phyloP scores from a whole-genome alignment of 2,329 filamentous ascomycete genomes.

The Fusarium fracticaudum region DNA sequence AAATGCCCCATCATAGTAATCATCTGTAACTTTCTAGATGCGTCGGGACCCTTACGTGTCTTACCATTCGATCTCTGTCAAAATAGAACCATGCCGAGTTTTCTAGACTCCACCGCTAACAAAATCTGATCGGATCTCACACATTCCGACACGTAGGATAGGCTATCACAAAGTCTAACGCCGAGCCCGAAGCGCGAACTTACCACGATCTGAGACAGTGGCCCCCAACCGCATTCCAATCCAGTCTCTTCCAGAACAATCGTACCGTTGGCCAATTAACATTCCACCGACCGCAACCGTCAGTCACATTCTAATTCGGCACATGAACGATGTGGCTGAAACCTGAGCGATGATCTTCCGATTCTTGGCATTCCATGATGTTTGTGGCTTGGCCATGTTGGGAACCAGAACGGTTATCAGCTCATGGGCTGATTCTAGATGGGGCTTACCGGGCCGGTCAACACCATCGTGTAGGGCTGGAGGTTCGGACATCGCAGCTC shows the following conservation, averaged over 20 bases:
- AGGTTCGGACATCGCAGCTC: accelerated
- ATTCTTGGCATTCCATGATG: constrained; percentile 1
- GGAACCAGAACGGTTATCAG: background rate
- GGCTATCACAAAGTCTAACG: background rate
- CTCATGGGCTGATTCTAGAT: background rate
- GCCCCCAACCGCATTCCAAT: background rate
- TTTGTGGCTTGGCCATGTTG: background rate
- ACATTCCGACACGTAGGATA: background rate
- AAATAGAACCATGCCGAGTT: background rate
- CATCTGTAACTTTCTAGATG: background rate
- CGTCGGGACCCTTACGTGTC: background rate
- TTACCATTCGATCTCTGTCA: accelerated
- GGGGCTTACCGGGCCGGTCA: background rate
- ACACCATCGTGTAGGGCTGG: no score
- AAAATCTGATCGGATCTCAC: background rate
- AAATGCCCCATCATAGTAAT: accelerated
- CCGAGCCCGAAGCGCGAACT: background rate
- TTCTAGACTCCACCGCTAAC: background rate
- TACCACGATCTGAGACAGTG: background rate
- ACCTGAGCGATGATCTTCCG: background rate
- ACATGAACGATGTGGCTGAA: constrained; percentile 4
- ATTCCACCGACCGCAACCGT: constrained; percentile 1
- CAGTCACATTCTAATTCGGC: background rate
- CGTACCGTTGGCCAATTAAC: background rate
- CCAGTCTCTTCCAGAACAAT: background rate